Conservation (phyloP, 768 basidiomycete genomes). For the Naganishia onofrii region DNA sequence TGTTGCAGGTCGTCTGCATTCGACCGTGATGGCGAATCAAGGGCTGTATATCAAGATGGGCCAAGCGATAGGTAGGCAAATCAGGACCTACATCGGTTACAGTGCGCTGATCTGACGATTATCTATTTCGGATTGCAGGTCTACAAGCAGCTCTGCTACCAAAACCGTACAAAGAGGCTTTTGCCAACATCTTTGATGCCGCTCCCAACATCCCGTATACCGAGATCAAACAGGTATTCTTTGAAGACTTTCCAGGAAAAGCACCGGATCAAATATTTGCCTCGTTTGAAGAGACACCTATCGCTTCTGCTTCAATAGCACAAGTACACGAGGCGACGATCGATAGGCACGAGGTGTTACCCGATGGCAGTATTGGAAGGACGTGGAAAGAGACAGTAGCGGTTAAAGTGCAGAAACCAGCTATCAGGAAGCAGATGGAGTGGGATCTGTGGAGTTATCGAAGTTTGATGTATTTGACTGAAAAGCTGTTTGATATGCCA, state of each 20-base stretch:
- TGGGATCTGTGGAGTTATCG: conserved; percentile 56
- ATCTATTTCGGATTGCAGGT: conserved; percentile 15
- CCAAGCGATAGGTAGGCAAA: conserved; percentile 38
- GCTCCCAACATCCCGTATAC: conserved; percentile 79
- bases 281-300: conserved; percentile 69
- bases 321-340: conserved; percentile 82
- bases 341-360: conserved; percentile 50
- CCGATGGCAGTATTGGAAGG: conserved; percentile 40
- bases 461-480: conserved; percentile 53
- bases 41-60: conserved; percentile 56
- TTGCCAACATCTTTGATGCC: conserved; percentile 78
- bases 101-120: too few relatives aligned
- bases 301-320: conserved; percentile 86
- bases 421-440: conserved; percentile 77
- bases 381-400: conserved; percentile 65
- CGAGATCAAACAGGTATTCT: conserved; percentile 64
- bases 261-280: conserved; percentile 74
- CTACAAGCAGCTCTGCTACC: conserved; percentile 84
- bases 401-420: conserved; percentile 87
- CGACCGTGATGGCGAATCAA: conserved; percentile 72
- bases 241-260: conserved; percentile 54
- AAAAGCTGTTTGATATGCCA: conserved; percentile 75
- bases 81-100: too few relatives aligned
- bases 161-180: conserved; percentile 73
- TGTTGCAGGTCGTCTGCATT: conserved; percentile 71